These are phyloP conservation scores for Verruconis gallopava DNA, from an alignment of 2,329 filamentous ascomycete species.

Conservation along the genomic window DNA sequence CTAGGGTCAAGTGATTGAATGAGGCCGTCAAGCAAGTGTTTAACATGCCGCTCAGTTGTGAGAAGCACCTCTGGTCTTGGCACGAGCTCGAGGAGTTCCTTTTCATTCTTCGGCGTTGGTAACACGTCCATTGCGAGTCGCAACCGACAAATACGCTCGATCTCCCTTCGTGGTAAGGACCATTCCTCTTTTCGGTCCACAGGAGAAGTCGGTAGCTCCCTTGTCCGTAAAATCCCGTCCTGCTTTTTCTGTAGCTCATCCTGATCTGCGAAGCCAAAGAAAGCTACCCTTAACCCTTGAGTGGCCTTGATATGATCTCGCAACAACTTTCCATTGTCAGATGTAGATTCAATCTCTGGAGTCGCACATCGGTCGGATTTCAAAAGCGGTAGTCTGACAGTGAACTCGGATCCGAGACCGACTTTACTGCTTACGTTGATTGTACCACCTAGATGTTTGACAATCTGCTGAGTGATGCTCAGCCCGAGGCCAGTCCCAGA, in stretches of 20 bases:
- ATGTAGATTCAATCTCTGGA: neutral
- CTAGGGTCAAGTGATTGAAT: neutral
- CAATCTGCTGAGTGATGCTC: constrained; percentile 12
- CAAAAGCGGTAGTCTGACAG: constrained; percentile 7
- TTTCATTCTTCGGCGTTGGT: neutral
- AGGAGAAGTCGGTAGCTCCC: neutral
- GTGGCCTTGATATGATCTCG: neutral
- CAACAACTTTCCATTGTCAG: neutral
- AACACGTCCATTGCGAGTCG: neutral
- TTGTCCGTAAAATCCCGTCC: neutral
- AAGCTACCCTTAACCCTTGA: neutral
- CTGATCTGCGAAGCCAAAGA: neutral
- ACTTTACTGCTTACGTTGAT: constrained; percentile 11
- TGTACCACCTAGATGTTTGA: constrained; percentile 9
- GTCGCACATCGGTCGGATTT: no score
- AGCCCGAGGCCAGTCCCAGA: constrained; percentile 13
- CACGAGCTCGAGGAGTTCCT: neutral
- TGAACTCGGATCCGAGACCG: constrained; percentile 11
- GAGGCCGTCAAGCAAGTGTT: neutral
- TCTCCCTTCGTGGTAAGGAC: neutral
- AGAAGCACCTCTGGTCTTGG: neutral
- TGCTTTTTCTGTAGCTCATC: neutral
- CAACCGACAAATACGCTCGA: neutral
- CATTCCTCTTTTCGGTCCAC: neutral
- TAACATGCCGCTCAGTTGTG: neutral